phyloP scores from a whole-genome alignment of 2,329 filamentous ascomycete genomes.

The Nigrograna mackinnonii region DNA sequence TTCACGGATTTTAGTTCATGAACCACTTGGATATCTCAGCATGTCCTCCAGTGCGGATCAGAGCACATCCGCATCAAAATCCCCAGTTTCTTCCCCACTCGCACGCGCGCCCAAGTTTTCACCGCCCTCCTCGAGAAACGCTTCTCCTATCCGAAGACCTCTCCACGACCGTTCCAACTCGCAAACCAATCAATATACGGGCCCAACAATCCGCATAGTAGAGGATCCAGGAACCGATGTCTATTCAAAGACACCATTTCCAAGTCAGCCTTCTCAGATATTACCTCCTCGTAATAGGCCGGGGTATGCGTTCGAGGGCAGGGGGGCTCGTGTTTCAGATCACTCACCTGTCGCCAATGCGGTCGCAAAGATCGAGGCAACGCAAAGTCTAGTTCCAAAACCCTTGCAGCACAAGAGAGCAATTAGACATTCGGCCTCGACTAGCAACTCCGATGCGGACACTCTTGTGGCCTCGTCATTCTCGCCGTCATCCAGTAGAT shows the following conservation, averaged over 20 bases:
- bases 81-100: slow-evolving; percentile 25
- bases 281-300: slow-evolving; percentile 41
- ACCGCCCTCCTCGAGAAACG: slow-evolving; percentile 31
- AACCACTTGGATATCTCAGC: slow-evolving; percentile 17
- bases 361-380: slow-evolving; percentile 41
- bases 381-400: slow-evolving; percentile 35
- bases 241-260: slow-evolving; percentile 45
- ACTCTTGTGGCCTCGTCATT: slow-evolving; percentile 40
- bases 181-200: slow-evolving; percentile 39
- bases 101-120: slow-evolving; percentile 32
- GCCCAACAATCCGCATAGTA: slow-evolving; percentile 46
- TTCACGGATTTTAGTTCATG: slow-evolving; percentile 23
- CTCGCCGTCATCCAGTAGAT: slow-evolving; percentile 40
- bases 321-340: slow-evolving; percentile 44
- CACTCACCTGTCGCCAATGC: slow-evolving; percentile 38
- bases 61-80: slow-evolving; percentile 27
- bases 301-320: slow-evolving; percentile 42
- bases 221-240: slow-evolving; percentile 36
- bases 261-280: slow-evolving; percentile 43
- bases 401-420: slow-evolving; percentile 37
- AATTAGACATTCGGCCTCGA: slow-evolving; percentile 40
- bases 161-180: slow-evolving; percentile 44
- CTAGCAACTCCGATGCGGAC: slow-evolving; percentile 42
- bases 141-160: slow-evolving; percentile 37
- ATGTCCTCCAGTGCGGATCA: slow-evolving; percentile 33